Conservation (phyloP, 495 filamentous ascomycete genomes). For the Hypoxylon rickii region DNA sequence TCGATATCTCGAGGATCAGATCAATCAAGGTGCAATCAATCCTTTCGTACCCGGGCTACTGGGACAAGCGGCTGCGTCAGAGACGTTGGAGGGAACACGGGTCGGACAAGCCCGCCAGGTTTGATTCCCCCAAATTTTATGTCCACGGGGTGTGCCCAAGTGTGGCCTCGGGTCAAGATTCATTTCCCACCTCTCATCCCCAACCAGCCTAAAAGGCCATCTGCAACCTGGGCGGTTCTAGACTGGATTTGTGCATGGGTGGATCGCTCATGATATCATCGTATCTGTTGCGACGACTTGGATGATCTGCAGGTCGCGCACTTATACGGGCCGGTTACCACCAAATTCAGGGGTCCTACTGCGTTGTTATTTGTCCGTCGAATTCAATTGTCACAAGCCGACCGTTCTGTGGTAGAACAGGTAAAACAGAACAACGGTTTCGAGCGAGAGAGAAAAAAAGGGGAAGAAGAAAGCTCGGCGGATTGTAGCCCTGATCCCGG, state of each 20-base stretch:
- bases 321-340: constrained; percentile 34
- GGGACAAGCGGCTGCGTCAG: constrained; percentile 8
- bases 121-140: constrained; percentile 1
- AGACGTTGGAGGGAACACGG: constrained; percentile 2
- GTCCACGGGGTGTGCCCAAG: constrained; percentile 11
- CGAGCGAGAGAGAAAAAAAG: no score
- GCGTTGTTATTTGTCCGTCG: constrained; percentile 30
- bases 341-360: constrained; percentile 12
- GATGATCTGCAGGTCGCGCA: constrained; percentile 23
- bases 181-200: not conserved
- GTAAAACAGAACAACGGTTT: not conserved
- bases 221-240: constrained; percentile 23
- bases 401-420: constrained; percentile 1
- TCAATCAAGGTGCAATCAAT: constrained; percentile 8
- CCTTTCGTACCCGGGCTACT: constrained; percentile 5
- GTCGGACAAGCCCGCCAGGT: constrained; percentile 11
- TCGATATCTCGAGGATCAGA: no score
- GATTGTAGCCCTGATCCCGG: constrained; percentile 12
- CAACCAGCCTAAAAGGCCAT: constrained; percentile 14
- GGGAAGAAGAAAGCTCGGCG: no score
- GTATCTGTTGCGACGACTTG: constrained; percentile 15
- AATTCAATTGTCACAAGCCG: constrained; percentile 11
- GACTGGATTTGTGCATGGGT: constrained; percentile 26
- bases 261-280: constrained; percentile 38
- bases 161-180: constrained; percentile 21